Conservation (phyloP, 768 basidiomycete genomes). For the Rhodotorula kratochvilovae region DNA sequence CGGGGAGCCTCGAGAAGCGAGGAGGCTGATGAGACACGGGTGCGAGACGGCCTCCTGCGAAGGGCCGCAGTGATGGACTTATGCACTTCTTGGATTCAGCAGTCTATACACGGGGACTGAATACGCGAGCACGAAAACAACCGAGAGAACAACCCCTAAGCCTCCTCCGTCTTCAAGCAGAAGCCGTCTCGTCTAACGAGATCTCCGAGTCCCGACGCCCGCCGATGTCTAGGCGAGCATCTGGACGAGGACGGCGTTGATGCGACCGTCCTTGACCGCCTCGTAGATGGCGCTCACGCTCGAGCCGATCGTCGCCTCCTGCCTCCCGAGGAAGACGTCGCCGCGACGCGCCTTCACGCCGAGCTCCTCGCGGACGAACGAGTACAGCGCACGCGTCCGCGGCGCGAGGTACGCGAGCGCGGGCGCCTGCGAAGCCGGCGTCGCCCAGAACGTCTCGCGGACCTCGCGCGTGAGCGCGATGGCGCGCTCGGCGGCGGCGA, state of each 20-base stretch:
- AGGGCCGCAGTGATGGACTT: too few relatives aligned
- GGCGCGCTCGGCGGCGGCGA: slow-evolving; percentile 57
- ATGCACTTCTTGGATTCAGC: too few relatives aligned
- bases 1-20: too few relatives aligned
- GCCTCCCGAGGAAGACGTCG: slow-evolving; percentile 52
- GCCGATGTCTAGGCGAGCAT: slow-evolving; percentile 1
- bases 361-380: slow-evolving; percentile 65
- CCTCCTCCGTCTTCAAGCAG: neutral
- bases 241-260: slow-evolving; percentile 26
- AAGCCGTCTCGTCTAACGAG: too few relatives aligned
- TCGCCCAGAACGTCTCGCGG: slow-evolving; percentile 49
- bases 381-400: slow-evolving; percentile 64
- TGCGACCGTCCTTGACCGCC: slow-evolving; percentile 37
- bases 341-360: slow-evolving; percentile 64
- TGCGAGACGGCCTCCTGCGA: too few relatives aligned
- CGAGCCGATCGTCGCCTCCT: slow-evolving; percentile 58
- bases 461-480: slow-evolving; percentile 55
- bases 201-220: too few relatives aligned
- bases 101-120: too few relatives aligned
- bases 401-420: slow-evolving; percentile 64
- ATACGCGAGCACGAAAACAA: neutral
- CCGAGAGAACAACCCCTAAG: neutral
- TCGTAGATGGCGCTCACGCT: slow-evolving; percentile 73
- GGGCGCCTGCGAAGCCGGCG: slow-evolving; percentile 54
- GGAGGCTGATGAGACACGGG: too few relatives aligned